A percentile compares a stretch with the other conserved stretches of the same genome.
These are phyloP conservation scores for Verticillium dahliae DNA, from an alignment of 2,329 filamentous ascomycete genomes.

Conservation along the genomic window DNA sequence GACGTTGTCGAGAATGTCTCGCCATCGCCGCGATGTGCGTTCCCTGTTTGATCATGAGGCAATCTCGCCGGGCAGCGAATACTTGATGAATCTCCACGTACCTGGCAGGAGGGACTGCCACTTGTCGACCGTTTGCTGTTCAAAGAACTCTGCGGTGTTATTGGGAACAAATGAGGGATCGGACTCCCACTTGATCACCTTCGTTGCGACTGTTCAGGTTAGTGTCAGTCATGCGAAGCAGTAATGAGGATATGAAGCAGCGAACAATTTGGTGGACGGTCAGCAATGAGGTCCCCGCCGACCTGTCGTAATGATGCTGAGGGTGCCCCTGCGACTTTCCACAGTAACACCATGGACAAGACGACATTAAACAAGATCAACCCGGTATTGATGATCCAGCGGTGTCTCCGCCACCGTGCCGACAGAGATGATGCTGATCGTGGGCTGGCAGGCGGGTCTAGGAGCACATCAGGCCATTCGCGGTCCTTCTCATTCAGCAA, in stretches of 20 bases:
- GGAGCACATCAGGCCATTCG: conserved; percentile 7
- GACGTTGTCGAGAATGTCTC: conserved; percentile 32
- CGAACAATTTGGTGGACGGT: conserved; percentile 25
- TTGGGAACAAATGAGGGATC: conserved; percentile 31
- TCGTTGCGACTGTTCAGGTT: conserved; percentile 21
- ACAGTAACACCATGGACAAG: conserved; percentile 6
- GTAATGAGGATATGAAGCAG: neutral
- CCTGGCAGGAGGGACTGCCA: conserved; percentile 34
- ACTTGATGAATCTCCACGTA: conserved; percentile 14
- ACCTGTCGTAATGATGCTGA: conserved; percentile 20
- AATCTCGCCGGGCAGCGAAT: conserved; percentile 19
- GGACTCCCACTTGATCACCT: conserved; percentile 28
- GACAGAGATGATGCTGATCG: neutral
- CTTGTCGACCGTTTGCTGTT: conserved; percentile 23
- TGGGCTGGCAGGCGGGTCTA: neutral
- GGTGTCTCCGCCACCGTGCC: neutral
- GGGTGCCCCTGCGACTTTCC: conserved; percentile 5
- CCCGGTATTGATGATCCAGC: conserved; percentile 8
- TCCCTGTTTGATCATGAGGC: conserved; percentile 10
- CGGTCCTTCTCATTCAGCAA: conserved; percentile 7
- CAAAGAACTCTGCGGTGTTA: conserved; percentile 29
- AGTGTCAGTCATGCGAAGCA: neutral
- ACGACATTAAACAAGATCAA: conserved; percentile 9
- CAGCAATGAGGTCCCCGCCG: conserved; percentile 28
- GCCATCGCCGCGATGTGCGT: conserved; percentile 15